Conservation (phyloP, 2,329 filamentous ascomycete genomes). For the Colletotrichum noveboracense region DNA sequence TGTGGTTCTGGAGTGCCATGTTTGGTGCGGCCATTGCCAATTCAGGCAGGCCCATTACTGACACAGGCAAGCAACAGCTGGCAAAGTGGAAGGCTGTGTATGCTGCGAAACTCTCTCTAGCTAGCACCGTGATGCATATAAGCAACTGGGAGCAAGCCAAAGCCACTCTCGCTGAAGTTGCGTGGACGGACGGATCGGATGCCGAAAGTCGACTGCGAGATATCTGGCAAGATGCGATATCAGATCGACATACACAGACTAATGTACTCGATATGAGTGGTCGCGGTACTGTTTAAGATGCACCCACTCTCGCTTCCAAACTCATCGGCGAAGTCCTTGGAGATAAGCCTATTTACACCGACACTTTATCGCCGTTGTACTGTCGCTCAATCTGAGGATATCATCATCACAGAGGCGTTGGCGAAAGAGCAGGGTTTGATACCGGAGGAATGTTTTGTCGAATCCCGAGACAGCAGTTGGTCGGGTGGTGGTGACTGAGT, state of each 20-base stretch:
- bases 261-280: background rate
- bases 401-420: background rate
- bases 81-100: conserved; percentile 41
- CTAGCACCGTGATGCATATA: conserved; percentile 40
- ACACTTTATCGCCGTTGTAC: background rate
- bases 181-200: conserved; percentile 45
- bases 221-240: conserved; percentile 46
- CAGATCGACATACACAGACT: conserved; percentile 1
- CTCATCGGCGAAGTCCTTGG: background rate
- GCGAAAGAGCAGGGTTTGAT: background rate
- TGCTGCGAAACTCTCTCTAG: conserved; percentile 45
- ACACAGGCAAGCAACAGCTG: conserved; percentile 41
- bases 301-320: background rate
- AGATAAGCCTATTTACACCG: background rate
- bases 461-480: background rate
- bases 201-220: conserved; percentile 43
- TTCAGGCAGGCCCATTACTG: conserved; percentile 39
- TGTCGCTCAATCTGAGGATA: background rate
- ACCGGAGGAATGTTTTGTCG: background rate
- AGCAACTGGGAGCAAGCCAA: conserved; percentile 44
- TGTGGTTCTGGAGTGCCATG: conserved; percentile 53
- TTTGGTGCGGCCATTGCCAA: conserved; percentile 48
- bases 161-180: conserved; percentile 39
- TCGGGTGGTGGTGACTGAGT: background rate
- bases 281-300: background rate